phyloP scores from a whole-genome alignment of 345 rosid species.

The Salix suchowensis region DNA sequence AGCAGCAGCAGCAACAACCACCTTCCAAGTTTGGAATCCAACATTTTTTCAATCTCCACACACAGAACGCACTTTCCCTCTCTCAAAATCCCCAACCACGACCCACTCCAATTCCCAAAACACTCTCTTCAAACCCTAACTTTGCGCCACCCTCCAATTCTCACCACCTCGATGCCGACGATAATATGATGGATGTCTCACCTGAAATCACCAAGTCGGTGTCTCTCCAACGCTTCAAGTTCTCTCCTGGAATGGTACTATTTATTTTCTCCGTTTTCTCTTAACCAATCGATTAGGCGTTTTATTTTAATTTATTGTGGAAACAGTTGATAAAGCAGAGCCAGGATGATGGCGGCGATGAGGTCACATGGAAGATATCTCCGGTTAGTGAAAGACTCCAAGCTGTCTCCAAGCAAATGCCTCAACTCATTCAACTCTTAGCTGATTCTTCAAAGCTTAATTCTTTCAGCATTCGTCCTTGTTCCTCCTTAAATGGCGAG shows the following conservation, averaged over 20 bases:
- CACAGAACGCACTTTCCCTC: constrained; percentile 38
- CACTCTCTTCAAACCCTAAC: background rate
- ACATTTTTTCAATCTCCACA: constrained; percentile 73
- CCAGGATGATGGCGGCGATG: constrained; percentile 83
- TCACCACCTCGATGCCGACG: background rate
- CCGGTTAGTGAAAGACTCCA: constrained; percentile 80
- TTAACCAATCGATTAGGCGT: background rate
- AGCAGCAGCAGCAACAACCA: constrained; percentile 25
- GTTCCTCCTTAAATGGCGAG: constrained; percentile 48
- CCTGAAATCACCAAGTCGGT: constrained; percentile 55
- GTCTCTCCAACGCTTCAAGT: constrained; percentile 53
- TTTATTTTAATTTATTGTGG: background rate
- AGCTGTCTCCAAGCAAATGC: constrained; percentile 57
- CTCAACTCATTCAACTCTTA: constrained; percentile 45
- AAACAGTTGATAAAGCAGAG: constrained; percentile 80
- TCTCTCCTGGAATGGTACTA: constrained; percentile 89
- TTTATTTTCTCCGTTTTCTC: background rate
- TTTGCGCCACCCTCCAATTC: background rate
- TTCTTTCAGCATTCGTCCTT: constrained; percentile 45
- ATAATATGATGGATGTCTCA: constrained; percentile 16
- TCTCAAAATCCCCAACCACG: constrained; percentile 14
- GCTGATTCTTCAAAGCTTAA: constrained; percentile 45
- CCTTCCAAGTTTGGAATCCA: constrained; percentile 67
- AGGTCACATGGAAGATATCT: constrained; percentile 90
- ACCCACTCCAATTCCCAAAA: background rate